Evolutionary conservation across 2,329 filamentous ascomycete species (phyloP), one percentile per base, ranked within the genome.

Genomic region (Amauroascus verrucosus): DNA sequence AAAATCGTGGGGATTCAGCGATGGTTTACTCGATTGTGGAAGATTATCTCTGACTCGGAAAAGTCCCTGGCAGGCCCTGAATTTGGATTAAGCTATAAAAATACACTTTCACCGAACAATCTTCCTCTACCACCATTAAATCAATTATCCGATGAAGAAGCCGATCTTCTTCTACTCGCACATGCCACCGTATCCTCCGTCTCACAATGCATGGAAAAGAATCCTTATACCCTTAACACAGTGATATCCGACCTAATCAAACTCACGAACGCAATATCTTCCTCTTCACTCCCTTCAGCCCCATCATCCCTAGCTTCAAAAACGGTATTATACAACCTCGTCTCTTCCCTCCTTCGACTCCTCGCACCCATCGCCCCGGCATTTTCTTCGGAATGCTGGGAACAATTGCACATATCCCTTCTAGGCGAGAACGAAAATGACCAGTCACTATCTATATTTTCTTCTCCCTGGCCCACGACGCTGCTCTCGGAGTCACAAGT

Each of bases 1-100:
- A 91, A 89, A 66, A 91, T 95, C 48, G 74, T 82, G 0, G 89
- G 89, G 1, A 79, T 94, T 16, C 85, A 86, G 48, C 80, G 89
- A 50, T 95, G 89, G 89, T 76, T 95, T 14, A 74, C 76, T 2
- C 78, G 85, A 18, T 65, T 94, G 14, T 72, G 83, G 66, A 80
- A 82, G 43, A 70, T 84, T 30, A 76, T 83, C 4, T 59, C 54
- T 18, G 70, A 72, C 40, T 57, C 66, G 9, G 61, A 61, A 54
- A 54, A 66, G 24, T 62, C 45, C 1, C 55, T 71, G 43, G 35
- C 50, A 3, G 53, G 51, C 5, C 55, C 58, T 9, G 59, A 62
- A 11, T 63, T 64, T 41, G 38, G 56, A 13, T 16, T 67, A n/a
- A 56, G 60, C 1, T 40, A 49, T 14, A 58, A 58, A 8, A 57